These are phyloP conservation scores for Coemansia sp. DNA, from an alignment of 192 early-diverging fungal species.

Conservation along the genomic window DNA sequence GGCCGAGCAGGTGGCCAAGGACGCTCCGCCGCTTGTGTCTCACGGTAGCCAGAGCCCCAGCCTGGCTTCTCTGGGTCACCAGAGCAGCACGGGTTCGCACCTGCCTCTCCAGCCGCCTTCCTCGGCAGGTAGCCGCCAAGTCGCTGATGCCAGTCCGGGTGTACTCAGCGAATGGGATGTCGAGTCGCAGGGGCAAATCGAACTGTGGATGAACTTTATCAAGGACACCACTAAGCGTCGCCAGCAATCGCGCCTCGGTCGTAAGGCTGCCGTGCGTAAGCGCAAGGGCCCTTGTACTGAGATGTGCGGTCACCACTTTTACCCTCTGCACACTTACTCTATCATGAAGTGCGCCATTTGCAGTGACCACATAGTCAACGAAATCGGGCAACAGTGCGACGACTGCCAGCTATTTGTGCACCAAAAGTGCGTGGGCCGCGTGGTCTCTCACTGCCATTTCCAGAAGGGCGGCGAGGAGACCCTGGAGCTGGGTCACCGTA, in stretches of 20 bases:
- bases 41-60: constrained; percentile 19
- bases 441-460: constrained; percentile 90
- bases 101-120: not conserved
- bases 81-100: constrained; percentile 16
- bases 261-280: constrained; percentile 76
- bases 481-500: constrained; percentile 72
- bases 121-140: not conserved
- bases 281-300: constrained; percentile 82
- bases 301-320: constrained; percentile 94
- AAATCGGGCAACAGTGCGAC: constrained; percentile 90
- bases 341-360: constrained; percentile 98
- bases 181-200: constrained; percentile 90
- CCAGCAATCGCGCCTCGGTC: constrained; percentile 62
- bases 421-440: constrained; percentile 80
- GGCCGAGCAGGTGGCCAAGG: constrained; percentile 48
- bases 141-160: constrained; percentile 25
- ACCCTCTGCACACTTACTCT: constrained; percentile 86
- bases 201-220: constrained; percentile 85
- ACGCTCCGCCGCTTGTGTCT: not conserved
- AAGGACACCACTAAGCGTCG: constrained; percentile 52
- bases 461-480: constrained; percentile 20
- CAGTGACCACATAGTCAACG: constrained; percentile 89
- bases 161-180: constrained; percentile 69
- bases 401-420: constrained; percentile 96
- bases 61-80: constrained; percentile 14